Evolutionary conservation across 768 basidiomycete species (phyloP), one percentile per base, ranked within the genome.

Genomic region (Xerocomus brunneocitrinus): DNA sequence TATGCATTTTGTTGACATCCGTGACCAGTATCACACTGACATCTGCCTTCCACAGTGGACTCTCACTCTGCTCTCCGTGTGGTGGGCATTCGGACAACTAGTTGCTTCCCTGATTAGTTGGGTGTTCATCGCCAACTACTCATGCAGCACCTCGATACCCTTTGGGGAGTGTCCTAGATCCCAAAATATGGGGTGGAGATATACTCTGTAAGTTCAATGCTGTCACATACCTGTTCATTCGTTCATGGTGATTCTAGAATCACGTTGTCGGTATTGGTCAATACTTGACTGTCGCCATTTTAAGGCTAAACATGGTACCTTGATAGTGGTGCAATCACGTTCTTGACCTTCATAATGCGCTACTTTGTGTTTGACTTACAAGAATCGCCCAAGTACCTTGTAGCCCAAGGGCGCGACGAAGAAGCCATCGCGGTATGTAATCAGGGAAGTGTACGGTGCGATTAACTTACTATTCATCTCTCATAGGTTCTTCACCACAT

Each of bases 161-260:
- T 61, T 58, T 31, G 69, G 74, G 36, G 66, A 78, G 58, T 84
- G 83, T 57, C 61, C 70, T 3, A 74, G 74, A 53, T 69, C 67
- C 0, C 67, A 74, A 56, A 84, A 84, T 57, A 80, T 79, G 75
- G 83, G 83, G 10, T 84, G 82, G 82, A 71, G 82, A 64, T 83
- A 82, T 62, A 74, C 75, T 22, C 66, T 78, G 73, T 80, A 65
- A 2, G 62, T 58, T 10, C 19, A 30, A 54, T 8, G 4, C 0
- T 34, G 31, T 25, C 16, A 19, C 32, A 2, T 25, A 8, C 4
- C 16, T 38, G 35, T 36, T 43, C 49, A 19, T 36, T 34, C 4
- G 31, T 16, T 58, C 31, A 60, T 34, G 5, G 2, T 16, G 16
- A 19, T 43, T 41, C 27, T 52, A 77, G 76, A 40, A 73, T 70